These are phyloP conservation scores for Vittaforma corneae DNA, from an alignment of 371 early-diverging fungal genomes.

Conservation along the genomic window DNA sequence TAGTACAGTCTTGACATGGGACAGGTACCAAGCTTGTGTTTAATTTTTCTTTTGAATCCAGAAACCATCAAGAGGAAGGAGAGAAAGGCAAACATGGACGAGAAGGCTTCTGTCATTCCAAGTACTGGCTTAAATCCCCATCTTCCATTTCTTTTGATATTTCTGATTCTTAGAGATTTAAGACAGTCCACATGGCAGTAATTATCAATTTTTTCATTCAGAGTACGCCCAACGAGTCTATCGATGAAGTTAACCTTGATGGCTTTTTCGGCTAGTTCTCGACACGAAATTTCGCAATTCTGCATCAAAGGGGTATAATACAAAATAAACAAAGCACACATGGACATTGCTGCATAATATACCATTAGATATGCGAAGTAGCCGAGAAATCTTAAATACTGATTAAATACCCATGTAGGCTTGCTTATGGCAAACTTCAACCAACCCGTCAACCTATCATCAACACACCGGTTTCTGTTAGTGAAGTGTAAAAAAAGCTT, in stretches of 20 bases:
- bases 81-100: constrained; percentile 34
- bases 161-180: constrained; percentile 24
- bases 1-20: constrained; percentile 3
- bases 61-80: constrained; percentile 27
- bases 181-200: constrained; percentile 41
- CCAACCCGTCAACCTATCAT: too few species aligned
- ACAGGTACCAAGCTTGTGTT: background rate
- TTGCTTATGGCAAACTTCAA: too few species aligned
- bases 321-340: too few species aligned
- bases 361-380: too few species aligned
- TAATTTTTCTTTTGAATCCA: constrained; percentile 16
- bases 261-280: background rate
- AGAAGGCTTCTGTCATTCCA: constrained; percentile 45
- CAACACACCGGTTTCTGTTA: too few species aligned
- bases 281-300: constrained; percentile 5
- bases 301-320: background rate
- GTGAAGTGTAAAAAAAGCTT: too few species aligned
- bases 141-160: constrained; percentile 47
- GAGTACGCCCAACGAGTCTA: constrained; percentile 17
- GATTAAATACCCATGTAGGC: too few species aligned
- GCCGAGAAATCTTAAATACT: too few species aligned
- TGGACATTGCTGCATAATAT: too few species aligned
- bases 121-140: constrained; percentile 43
- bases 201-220: constrained; percentile 24
- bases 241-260: constrained; percentile 29